Evolutionary conservation across 106 monocot species (phyloP).

Genomic region (Dendrobium huoshanense): DNA sequence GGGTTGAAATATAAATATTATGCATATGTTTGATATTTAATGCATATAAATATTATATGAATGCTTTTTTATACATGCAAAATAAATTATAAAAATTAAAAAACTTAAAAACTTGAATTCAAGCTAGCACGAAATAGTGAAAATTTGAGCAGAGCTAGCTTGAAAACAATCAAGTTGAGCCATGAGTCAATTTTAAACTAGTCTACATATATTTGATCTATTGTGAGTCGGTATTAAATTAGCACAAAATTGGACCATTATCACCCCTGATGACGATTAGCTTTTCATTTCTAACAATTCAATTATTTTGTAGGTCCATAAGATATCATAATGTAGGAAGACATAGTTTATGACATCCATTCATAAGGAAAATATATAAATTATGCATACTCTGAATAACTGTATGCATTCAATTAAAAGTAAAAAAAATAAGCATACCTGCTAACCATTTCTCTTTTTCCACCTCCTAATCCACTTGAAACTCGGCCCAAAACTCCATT

Average conservation of each 20-base stretch:
- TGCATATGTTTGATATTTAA: neutral
- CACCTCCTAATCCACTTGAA: constrained; percentile 6
- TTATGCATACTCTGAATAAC: neutral
- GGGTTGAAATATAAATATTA: neutral
- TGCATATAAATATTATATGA: neutral
- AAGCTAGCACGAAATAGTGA: neutral
- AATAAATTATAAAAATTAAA: neutral
- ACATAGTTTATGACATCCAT: neutral
- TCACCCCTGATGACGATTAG: neutral
- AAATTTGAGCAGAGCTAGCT: neutral
- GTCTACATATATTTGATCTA: neutral
- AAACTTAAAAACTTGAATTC: neutral
- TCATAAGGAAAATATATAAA: neutral
- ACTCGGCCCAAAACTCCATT: neutral
- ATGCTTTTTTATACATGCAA: neutral
- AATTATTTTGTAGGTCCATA: neutral
- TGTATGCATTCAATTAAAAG: neutral
- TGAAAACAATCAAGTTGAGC: neutral
- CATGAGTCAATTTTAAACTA: neutral
- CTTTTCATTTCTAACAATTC: neutral
- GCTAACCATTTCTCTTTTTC: neutral
- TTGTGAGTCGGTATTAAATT: neutral
- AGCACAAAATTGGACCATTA: too few relatives aligned
- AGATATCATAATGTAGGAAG: neutral
- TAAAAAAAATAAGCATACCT: constrained; percentile 1